Evolutionary conservation across 768 basidiomycete genomes (phyloP).

Genomic region (Butyriboletus loyo): DNA sequence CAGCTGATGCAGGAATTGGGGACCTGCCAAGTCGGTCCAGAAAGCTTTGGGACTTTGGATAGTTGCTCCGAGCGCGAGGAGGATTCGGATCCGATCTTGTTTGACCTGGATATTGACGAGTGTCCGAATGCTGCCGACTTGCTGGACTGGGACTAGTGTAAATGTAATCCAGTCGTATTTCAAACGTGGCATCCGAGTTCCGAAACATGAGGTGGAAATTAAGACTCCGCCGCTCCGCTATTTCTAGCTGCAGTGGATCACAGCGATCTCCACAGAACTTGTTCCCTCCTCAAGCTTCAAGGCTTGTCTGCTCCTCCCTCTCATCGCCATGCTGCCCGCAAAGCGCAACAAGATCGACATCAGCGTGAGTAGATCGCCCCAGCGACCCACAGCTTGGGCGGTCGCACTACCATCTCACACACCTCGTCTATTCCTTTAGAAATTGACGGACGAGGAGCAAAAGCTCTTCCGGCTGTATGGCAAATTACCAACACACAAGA

Average conservation of each 20-base stretch:
- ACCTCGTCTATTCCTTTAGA: constrained; percentile 40
- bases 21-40: constrained; percentile 3
- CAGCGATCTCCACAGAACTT: constrained; percentile 14
- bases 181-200: constrained; percentile 25
- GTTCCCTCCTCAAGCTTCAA: constrained; percentile 2
- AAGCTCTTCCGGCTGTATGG: constrained; percentile 94
- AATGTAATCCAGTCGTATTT: constrained; percentile 12
- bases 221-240: constrained; percentile 29
- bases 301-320: constrained; percentile 26
- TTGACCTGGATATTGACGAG: constrained; percentile 6
- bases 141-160: constrained; percentile 1
- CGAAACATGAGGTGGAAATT: constrained; percentile 32
- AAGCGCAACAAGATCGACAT: constrained; percentile 93
- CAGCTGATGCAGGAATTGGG: constrained; percentile 13
- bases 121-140: constrained; percentile 1
- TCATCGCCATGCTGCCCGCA: constrained; percentile 61
- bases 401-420: constrained; percentile 17
- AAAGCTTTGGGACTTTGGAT: constrained; percentile 12
- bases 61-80: constrained; percentile 2
- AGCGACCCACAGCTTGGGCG: background rate
- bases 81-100: constrained; percentile 18
- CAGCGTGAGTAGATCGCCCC: constrained; percentile 56
- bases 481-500: constrained; percentile 92
- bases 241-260: constrained; percentile 18
- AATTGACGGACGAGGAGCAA: constrained; percentile 85